These are phyloP conservation scores for Russula compacta DNA, from an alignment of 768 basidiomycete genomes.

Conservation along the genomic window DNA sequence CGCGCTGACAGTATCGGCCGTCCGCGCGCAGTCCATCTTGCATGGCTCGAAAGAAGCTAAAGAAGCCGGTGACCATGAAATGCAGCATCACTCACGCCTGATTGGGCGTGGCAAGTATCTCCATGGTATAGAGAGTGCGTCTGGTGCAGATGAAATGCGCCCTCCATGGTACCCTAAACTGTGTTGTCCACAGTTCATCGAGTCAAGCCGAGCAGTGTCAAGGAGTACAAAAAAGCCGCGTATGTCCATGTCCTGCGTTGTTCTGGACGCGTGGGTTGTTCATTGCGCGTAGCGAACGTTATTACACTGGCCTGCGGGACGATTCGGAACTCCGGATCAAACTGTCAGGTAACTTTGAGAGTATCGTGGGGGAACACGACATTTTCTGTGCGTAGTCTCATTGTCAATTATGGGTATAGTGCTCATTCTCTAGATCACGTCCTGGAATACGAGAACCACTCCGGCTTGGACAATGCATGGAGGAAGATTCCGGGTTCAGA, in stretches of 20 bases:
- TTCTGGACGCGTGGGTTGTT: background rate
- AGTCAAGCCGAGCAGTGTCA: conserved; percentile 71
- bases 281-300: conserved; percentile 51
- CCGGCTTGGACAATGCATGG: conserved; percentile 74
- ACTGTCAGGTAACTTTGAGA: conserved; percentile 91
- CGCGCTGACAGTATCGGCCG: conserved; percentile 21
- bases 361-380: conserved; percentile 82
- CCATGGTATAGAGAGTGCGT: conserved; percentile 80
- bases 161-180: background rate
- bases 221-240: conserved; percentile 87
- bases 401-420: background rate
- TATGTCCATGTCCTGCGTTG: conserved; percentile 30
- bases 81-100: conserved; percentile 75
- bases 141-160: background rate
- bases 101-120: conserved; percentile 93
- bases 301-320: conserved; percentile 72
- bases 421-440: conserved; percentile 43
- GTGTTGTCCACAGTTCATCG: conserved; percentile 53
- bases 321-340: conserved; percentile 72
- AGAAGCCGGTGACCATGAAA: conserved; percentile 65
- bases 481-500: conserved; percentile 53
- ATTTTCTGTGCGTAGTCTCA: conserved; percentile 50
- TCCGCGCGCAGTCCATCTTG: conserved; percentile 55
- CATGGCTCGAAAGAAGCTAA: conserved; percentile 93
- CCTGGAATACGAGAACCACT: conserved; percentile 91